phyloP scores from a whole-genome alignment of 1,284 basidiomycete genomes.

The Cerioporus squamosus region DNA sequence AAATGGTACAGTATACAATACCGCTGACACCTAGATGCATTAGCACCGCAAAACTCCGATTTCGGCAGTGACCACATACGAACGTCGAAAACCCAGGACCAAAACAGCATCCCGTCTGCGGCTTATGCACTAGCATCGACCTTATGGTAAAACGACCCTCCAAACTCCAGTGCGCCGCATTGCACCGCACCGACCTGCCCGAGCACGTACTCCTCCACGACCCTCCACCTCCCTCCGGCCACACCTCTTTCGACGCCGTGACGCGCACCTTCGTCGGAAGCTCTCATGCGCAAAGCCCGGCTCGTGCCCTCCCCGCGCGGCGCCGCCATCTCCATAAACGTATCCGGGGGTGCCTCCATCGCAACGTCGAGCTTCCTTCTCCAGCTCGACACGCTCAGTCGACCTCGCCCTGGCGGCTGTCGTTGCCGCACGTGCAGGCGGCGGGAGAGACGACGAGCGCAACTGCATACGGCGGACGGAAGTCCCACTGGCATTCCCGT shows the following conservation, averaged over 20 bases:
- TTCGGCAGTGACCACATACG: too few species aligned
- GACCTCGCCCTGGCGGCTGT: conserved; percentile 20
- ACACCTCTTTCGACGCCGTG: conserved; percentile 15
- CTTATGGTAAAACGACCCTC: conserved; percentile 24
- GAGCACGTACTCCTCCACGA: conserved; percentile 23
- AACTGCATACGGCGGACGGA: conserved; percentile 26
- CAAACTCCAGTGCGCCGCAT: conserved; percentile 30
- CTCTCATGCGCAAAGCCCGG: conserved; percentile 29
- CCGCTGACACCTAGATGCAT: too few species aligned
- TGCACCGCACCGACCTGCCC: too few species aligned
- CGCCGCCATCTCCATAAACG: conserved; percentile 27
- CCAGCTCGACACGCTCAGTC: conserved; percentile 21
- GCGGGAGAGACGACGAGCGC: conserved; percentile 18
- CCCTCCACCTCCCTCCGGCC: conserved; percentile 25
- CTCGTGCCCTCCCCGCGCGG: conserved; percentile 25
- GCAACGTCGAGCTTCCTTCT: conserved; percentile 20
- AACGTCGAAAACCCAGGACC: too few species aligned
- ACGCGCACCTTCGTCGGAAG: conserved; percentile 20
- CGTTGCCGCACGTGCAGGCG: conserved; percentile 21
- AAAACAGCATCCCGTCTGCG: too few species aligned
- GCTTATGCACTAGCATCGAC: too few species aligned
- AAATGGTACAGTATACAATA: too few species aligned
- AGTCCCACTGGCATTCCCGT: conserved; percentile 23
- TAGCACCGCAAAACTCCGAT: too few species aligned
- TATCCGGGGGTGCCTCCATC: conserved; percentile 21